Evolutionary conservation across 2,329 filamentous ascomycete species (phyloP).

Genomic region (Cladosporium cucumerinum): DNA sequence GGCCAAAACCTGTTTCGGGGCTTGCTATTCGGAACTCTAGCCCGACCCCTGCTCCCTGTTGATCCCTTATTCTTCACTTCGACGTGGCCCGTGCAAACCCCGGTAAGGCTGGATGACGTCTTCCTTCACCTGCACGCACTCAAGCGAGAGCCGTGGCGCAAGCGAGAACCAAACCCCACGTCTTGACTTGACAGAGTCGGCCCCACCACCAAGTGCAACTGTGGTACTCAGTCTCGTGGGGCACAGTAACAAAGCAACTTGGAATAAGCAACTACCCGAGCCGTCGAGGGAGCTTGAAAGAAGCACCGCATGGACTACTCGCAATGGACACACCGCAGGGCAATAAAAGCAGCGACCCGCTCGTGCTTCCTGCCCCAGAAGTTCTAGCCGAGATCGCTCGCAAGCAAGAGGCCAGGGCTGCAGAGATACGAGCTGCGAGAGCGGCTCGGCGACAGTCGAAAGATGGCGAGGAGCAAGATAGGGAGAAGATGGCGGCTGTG

Average conservation of each 20-base stretch:
- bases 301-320: neutral
- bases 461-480: conserved; percentile 1
- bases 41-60: conserved; percentile 3
- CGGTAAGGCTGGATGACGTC: conserved; percentile 1
- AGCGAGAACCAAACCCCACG: conserved; percentile 5
- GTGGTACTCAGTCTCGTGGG: neutral
- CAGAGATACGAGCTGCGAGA: conserved; percentile 8
- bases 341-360: conserved; percentile 18
- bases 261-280: conserved; percentile 13
- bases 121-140: neutral
- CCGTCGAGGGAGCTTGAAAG: neutral
- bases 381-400: conserved; percentile 33
- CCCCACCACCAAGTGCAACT: conserved; percentile 3
- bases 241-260: neutral
- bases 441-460: conserved; percentile 1
- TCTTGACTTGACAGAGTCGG: neutral
- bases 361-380: conserved; percentile 32
- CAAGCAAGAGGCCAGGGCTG: conserved; percentile 32
- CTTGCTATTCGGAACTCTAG: neutral
- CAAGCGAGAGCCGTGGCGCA: neutral
- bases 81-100: neutral
- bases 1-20: conserved; percentile 2
- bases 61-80: neutral
- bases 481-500: conserved; percentile 28
- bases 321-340: conserved; percentile 15